Evolutionary conservation across 106 monocot genomes (phyloP), one percentile per base, ranked within the genome.

Genomic region (Amphibolis antarctica): DNA sequence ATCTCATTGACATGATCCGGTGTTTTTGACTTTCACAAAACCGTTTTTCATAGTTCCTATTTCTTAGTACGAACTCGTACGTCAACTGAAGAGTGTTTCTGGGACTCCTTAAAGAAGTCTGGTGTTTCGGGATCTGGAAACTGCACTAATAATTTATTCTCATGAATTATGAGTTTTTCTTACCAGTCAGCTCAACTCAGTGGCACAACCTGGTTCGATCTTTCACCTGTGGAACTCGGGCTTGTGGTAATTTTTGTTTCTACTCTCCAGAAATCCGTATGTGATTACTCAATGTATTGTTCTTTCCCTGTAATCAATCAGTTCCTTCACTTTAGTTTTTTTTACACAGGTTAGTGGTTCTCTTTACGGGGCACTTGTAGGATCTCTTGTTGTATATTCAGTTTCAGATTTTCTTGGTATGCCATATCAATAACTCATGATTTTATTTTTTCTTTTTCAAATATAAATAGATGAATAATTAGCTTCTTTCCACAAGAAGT

Each of bases 321-420:
- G 43, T 19, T 46, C n/a, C n/a, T 46, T 63, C 15, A 46, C 51
- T 66, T 59, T 50, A n/a, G n/a, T n/a, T n/a, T n/a, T n/a, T n/a
- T 57, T 19, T 20, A 11, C n/a, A 5, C 50, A 93, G 96, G 96
- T 86, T 20, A 96, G 96, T 53, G 96, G 96, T 50, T 96, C 96
- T 5, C 85, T 96, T 30, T 96, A 96, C 78, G 96, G 96, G 71
- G 96, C 89, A 71, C 86, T 96, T 78, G 55, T 77, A 59, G 96
- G 96, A 31, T 96, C 90, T 22, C 70, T 96, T 19, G 47, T 72
- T 13, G 84, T 82, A 22, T 96, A 89, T 62, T 84, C 77, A 7
- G 75, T 76, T 78, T 70, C 89, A 10, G 96, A 96, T 78, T 80
- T 82, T 67, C 76, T 96, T 59, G 96, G 96, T 90, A 86, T 45